Percentiles rank a stretch among this genome's conserved stretches.
These are phyloP conservation scores for Neonectria ditissima DNA, from an alignment of 2,329 filamentous ascomycete genomes.

Conservation along the genomic window DNA sequence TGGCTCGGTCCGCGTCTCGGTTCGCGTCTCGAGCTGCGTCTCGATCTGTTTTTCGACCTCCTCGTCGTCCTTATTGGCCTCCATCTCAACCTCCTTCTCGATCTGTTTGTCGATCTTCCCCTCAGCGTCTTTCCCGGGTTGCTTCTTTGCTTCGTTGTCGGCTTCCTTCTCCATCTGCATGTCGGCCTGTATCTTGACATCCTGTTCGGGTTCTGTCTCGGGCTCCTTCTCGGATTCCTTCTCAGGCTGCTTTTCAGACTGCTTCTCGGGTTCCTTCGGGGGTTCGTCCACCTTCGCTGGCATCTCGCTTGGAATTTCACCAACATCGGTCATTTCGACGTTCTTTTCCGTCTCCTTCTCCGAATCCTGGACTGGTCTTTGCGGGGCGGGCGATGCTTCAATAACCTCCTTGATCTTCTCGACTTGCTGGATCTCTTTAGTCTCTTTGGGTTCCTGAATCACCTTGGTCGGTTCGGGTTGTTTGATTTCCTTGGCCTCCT, in stretches of 20 bases:
- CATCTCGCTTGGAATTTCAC: conserved; percentile 9
- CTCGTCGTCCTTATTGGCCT: not conserved
- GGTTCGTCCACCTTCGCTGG: conserved; percentile 1
- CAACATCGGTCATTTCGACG: conserved; percentile 40
- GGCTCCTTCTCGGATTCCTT: conserved; percentile 6
- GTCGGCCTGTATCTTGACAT: not conserved
- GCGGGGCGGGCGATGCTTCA: conserved; percentile 7
- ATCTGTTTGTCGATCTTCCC: conserved; percentile 14
- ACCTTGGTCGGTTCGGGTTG: not conserved
- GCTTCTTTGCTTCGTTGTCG: conserved; percentile 1
- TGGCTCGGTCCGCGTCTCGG: not conserved
- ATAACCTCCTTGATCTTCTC: conserved; percentile 12
- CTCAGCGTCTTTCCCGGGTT: not conserved
- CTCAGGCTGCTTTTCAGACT: not conserved
- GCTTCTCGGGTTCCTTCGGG: too few species aligned
- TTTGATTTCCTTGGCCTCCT: not conserved
- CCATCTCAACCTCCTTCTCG: not conserved
- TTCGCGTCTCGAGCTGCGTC: not conserved
- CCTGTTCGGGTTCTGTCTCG: conserved; percentile 1
- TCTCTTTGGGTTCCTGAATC: not conserved
- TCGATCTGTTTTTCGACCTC: not conserved
- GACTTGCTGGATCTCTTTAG: not conserved
- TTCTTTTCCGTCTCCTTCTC: conserved; percentile 11
- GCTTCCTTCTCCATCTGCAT: not conserved
- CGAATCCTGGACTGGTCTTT: conserved; percentile 17